Conservation (phyloP, 352 stramenopile species). For the Peronospora tabacina region DNA sequence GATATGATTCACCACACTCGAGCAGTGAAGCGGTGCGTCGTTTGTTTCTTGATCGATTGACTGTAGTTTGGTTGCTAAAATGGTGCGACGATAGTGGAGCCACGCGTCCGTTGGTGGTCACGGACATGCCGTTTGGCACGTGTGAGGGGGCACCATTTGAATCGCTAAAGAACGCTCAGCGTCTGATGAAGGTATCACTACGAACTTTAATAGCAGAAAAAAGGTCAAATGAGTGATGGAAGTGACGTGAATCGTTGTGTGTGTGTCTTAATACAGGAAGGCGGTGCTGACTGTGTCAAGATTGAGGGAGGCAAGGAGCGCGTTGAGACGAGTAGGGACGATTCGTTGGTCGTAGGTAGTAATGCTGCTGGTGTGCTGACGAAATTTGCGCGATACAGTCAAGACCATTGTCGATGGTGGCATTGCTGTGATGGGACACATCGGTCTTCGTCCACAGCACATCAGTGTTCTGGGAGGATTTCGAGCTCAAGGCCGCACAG, state of each 20-base stretch:
- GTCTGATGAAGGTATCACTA: slow-evolving; percentile 72
- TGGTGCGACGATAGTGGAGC: slow-evolving; percentile 43
- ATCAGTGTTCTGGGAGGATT: slow-evolving; percentile 95
- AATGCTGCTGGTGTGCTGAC: background rate
- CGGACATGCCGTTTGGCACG: slow-evolving; percentile 98
- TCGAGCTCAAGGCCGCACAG: slow-evolving; percentile 92
- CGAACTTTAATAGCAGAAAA: background rate
- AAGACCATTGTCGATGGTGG: slow-evolving; percentile 65
- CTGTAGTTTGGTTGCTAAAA: background rate
- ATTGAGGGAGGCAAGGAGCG: slow-evolving; percentile 92
- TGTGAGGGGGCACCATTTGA: slow-evolving; percentile 91
- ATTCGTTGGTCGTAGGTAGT: background rate
- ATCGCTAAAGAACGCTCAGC: slow-evolving; percentile 92
- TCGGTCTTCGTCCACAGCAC: slow-evolving; percentile 95
- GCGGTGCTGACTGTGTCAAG: slow-evolving; percentile 96
- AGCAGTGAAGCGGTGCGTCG: slow-evolving; percentile 87
- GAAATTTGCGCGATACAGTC: slow-evolving; percentile 25
- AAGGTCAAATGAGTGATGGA: background rate
- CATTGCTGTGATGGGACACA: slow-evolving; percentile 97
- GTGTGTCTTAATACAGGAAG: slow-evolving; percentile 68
- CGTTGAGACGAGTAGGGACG: slow-evolving; percentile 48
- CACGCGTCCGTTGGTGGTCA: slow-evolving; percentile 88
- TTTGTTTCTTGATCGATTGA: background rate
- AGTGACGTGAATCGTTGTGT: background rate
- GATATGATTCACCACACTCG: slow-evolving; percentile 98